Evolutionary conservation across 345 rosid species (phyloP), one percentile per base, ranked within the genome.

Genomic region (Hibiscus tridactylites): DNA sequence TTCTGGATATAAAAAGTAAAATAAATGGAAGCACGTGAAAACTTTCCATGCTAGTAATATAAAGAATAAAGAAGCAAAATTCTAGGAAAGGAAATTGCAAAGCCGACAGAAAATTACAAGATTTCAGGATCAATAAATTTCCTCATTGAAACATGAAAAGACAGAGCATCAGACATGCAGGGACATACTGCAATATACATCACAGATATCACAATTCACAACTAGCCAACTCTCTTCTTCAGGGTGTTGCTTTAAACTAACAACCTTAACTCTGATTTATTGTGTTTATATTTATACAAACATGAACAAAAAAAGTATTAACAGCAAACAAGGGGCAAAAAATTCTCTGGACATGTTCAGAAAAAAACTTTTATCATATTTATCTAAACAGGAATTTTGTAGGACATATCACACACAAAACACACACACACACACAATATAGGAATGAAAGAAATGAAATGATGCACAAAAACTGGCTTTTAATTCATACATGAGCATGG

Each of bases 401-500:
- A 33, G 37, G 37, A 37, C 7, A 6, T 21, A 63, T 9, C 15
- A 37, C 3, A 63, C 50, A 37, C 13, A 17, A 29, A 60, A 28
- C 63, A 59, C 21, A 33, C 42, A 6, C 21, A 33, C 42, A 6
- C 7, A 13, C 50, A 7, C 17, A 6, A 62, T 37, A n/a, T 1
- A 37, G 4, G 1, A 9, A 16, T 19, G 49, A 2, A 68, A 68
- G 11, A 21, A 39, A 15, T 13, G 33, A 74, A 65, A 56, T 56
- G 3, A 39, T 17, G 29, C 39, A 52, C 29, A 63, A 73, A 57
- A 24, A 19, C 35, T 13, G 49, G 21, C 31, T 62, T 65, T 3
- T 16, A 68, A 59, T 73, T 62, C 91, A 77, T 92, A 95, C 99
- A 81, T 95, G 99, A 73, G 88, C 83, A 78, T 95, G 99, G 71